Conservation (phyloP, 306 rosid species). For the Prunus salicina region DNA sequence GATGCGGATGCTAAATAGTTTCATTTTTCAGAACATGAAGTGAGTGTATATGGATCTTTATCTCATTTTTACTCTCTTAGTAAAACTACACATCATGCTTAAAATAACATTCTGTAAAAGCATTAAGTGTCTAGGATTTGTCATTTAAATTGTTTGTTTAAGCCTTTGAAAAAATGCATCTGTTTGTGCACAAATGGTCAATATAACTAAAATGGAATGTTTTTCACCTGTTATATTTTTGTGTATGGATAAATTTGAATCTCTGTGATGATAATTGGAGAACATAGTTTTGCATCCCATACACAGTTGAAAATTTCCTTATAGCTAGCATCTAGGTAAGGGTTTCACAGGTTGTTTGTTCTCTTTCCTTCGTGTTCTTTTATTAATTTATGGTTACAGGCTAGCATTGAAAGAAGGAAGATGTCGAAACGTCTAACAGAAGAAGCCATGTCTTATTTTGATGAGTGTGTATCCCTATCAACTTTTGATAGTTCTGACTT, state of each 20-base stretch:
- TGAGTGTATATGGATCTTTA: neutral
- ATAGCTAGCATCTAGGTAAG: neutral
- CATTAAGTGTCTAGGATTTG: neutral
- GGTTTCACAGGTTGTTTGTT: constrained; percentile 5
- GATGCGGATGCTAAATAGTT: neutral
- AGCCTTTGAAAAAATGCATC: neutral
- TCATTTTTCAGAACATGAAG: neutral
- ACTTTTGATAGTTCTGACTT: constrained; percentile 96
- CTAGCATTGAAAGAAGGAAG: constrained; percentile 88
- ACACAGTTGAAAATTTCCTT: neutral
- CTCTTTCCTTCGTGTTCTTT: constrained; percentile 10
- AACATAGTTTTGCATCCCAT: neutral
- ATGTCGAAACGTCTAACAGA: constrained; percentile 85
- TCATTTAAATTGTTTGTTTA: neutral
- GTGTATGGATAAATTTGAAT: neutral
- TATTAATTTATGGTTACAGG: constrained; percentile 36
- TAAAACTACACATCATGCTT: neutral
- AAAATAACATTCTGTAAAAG: neutral
- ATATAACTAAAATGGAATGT: neutral
- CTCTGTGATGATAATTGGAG: neutral
- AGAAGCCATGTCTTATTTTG: constrained; percentile 93
- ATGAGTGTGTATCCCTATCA: constrained; percentile 85
- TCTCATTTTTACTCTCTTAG: neutral
- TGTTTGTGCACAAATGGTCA: neutral
- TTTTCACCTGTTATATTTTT: neutral